Conservation (phyloP, 805 yeast species). For the Myxozyma melibiosi region DNA sequence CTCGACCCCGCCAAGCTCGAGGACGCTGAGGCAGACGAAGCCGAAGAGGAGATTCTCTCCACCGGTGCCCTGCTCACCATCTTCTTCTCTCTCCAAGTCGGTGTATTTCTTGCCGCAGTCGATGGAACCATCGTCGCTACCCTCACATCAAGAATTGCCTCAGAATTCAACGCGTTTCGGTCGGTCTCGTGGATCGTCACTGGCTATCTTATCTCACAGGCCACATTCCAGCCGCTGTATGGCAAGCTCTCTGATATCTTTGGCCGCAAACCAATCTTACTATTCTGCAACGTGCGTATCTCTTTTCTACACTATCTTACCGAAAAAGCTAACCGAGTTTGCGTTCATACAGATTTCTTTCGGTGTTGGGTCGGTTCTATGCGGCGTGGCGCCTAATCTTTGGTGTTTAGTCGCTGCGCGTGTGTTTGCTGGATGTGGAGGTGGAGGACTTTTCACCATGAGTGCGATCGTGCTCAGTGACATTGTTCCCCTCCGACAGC, state of each 20-base stretch:
- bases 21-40: slow-evolving; percentile 23
- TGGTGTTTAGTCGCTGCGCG: slow-evolving; percentile 44
- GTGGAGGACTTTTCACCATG: slow-evolving; percentile 81
- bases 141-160: slow-evolving; percentile 57
- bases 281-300: slow-evolving; percentile 48
- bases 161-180: slow-evolving; percentile 56
- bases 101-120: slow-evolving; percentile 53
- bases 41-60: slow-evolving; percentile 18
- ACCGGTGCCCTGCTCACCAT: slow-evolving; percentile 20
- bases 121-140: slow-evolving; percentile 60
- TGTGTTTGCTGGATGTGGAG: slow-evolving; percentile 86
- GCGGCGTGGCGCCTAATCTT: slow-evolving; percentile 52
- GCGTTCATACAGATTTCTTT: slow-evolving; percentile 47
- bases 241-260: slow-evolving; percentile 70
- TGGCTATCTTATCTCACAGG: slow-evolving; percentile 65
- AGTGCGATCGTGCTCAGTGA: slow-evolving; percentile 78
- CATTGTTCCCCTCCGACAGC: slow-evolving; percentile 67
- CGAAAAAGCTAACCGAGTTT: slow-evolving; percentile 36
- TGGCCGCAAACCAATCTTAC: slow-evolving; percentile 47
- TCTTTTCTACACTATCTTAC: slow-evolving; percentile 40
- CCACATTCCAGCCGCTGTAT: slow-evolving; percentile 75
- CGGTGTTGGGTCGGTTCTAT: slow-evolving; percentile 53
- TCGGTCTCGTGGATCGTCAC: slow-evolving; percentile 73
- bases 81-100: slow-evolving; percentile 40
- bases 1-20: slow-evolving; percentile 4